Evolutionary conservation across 805 yeast genomes (phyloP), one percentile per base, ranked within the genome.

Genomic region (Yarrowia divulgata): DNA sequence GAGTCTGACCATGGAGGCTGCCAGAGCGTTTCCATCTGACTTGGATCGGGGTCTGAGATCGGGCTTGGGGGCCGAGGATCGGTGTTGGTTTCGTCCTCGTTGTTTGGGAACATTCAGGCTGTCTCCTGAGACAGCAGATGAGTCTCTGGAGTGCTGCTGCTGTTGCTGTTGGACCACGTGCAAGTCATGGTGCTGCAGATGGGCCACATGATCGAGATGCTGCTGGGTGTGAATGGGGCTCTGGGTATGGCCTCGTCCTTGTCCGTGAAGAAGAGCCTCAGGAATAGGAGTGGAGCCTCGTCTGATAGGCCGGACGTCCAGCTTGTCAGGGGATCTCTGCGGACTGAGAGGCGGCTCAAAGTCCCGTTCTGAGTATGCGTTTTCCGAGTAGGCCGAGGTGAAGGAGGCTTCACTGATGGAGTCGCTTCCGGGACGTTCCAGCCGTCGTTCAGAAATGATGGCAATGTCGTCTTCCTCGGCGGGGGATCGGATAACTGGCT

Each of bases 291-390:
- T 54, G 45, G 35, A 16, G 9, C 60, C 60, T 19, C 60, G 32
- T 12, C 29, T 10, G 29, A 50, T 50, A 16, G 60, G 63, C 6
- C 48, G 29, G 37, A 54, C 35, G 23, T 57, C 63, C 29, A 55
- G 45, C 14, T n/a, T 40, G 8, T 40, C 63, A 7, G 63, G 63
- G 3, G 63, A 57, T 12, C 48, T 23, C 23, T 57, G 63, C 13
- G 63, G 63, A 8, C 63, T 57, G 2, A 57, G 63, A 12, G 66
- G 66, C 1, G 66, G 66, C 66, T 60, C 66, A 45, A 60, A 60
- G 37, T 60, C 66, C 3, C 66, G 40, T 12, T 60, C 66, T 3
- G 66, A 60, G 46, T 8, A 34, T 2, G 55, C 55, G 12, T 18
- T 52, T 18, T 52, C 57, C 18, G 60, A 54, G 39, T 42, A 57